Percentiles rank a stretch among this genome's conserved stretches.
Conservation (phyloP, 306 rosid genomes). For the Mimosa bimucronata region DNA sequence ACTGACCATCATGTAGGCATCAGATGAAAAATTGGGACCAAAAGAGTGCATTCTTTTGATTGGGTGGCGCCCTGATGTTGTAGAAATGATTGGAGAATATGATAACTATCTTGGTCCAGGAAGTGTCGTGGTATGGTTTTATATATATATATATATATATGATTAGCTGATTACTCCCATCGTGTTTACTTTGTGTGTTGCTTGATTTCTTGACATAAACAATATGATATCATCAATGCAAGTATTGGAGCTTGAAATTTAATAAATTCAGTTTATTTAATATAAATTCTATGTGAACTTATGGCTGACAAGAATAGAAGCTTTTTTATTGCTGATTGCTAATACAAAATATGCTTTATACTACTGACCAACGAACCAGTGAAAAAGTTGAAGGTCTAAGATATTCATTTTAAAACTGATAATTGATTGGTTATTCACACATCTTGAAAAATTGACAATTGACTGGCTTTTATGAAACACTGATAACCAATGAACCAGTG, state of each 20-base stretch:
- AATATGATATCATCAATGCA: neutral
- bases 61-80: constrained; percentile 86
- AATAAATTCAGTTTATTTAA: neutral
- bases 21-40: constrained; percentile 74
- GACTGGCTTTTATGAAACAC: neutral
- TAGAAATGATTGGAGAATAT: constrained; percentile 91
- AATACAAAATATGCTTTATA: neutral
- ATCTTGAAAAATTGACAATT: constrained; percentile 2
- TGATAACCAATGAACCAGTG: no score
- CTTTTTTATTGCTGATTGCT: neutral
- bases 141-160: constrained; percentile 25
- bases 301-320: neutral
- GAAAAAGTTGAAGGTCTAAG: constrained; percentile 1
- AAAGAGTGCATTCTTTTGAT: constrained; percentile 86
- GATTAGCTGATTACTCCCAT: neutral
- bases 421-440: constrained; percentile 1
- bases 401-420: constrained; percentile 11
- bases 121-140: constrained; percentile 76
- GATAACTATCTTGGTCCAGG: constrained; percentile 99
- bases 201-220: constrained; percentile 9
- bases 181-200: neutral
- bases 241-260: constrained; percentile 10
- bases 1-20: constrained; percentile 58
- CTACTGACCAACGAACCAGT: neutral
- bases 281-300: constrained; percentile 2